A percentile compares a stretch with the other conserved stretches of the same genome.
phyloP scores from a whole-genome alignment of 129 eudicot species.

The Flaveria sonorensis region DNA sequence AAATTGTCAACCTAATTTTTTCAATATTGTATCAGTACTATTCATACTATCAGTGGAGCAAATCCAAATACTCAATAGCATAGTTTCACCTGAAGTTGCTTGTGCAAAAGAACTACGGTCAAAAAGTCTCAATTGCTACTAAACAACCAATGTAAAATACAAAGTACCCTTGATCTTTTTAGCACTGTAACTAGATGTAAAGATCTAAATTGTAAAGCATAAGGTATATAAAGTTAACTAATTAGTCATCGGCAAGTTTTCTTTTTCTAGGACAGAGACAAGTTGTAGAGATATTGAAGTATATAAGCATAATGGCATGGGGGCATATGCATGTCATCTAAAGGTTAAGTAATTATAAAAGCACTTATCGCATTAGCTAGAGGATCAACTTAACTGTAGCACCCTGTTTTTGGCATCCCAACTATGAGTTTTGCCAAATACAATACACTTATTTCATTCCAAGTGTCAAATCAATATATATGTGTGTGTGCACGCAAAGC shows the following conservation, averaged over 20 bases:
- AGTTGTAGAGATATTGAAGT: neutral
- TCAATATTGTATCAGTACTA: no score
- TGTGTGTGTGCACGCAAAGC: no score
- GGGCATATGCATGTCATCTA: neutral
- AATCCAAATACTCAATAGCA: neutral
- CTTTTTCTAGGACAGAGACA: neutral
- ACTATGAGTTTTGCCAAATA: neutral
- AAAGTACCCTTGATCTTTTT: neutral
- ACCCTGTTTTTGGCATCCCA: neutral
- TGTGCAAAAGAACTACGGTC: neutral
- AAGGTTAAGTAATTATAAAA: neutral
- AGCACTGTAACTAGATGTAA: neutral
- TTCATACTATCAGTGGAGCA: neutral
- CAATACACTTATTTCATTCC: neutral
- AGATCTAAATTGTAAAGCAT: neutral
- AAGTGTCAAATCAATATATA: no score
- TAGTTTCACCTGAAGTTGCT: neutral
- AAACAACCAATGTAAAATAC: neutral
- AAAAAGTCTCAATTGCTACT: neutral
- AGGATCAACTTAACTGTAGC: slow-evolving; percentile 9
- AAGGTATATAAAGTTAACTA: neutral
- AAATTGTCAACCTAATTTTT: no score
- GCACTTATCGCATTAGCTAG: neutral
- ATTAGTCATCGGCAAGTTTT: neutral
- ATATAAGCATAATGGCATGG: neutral